Conservation (phyloP, 805 yeast species). For the Saccharomycopsis lassenensis region DNA sequence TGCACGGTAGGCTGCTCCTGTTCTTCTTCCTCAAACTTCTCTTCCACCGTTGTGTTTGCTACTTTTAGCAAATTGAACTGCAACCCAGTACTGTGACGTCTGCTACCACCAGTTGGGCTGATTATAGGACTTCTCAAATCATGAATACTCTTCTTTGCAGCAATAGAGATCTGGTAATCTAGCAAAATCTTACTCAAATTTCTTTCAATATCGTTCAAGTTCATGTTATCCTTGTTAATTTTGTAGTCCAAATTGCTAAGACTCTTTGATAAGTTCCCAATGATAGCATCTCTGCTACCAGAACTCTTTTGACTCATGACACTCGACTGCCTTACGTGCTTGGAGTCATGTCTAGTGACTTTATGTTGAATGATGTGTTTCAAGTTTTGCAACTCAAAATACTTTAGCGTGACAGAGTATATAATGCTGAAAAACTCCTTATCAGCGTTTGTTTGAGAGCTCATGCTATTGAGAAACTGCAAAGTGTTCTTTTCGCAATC, state of each 20-base stretch:
- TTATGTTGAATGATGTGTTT: not conserved
- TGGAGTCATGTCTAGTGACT: not conserved
- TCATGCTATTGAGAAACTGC: not conserved
- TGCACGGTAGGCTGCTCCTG: not conserved
- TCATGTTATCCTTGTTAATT: not conserved
- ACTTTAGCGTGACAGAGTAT: no score
- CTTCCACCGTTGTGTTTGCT: no score
- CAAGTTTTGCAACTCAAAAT: no score
- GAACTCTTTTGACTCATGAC: no score
- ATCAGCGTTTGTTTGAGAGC: no score
- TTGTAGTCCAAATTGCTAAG: not conserved
- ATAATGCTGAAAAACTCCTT: no score
- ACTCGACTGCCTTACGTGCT: no score
- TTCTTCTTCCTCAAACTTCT: constrained; percentile 11
- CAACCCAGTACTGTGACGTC: constrained; percentile 21
- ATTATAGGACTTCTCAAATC: not conserved
- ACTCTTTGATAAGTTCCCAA: constrained; percentile 1
- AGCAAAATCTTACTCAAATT: constrained; percentile 1
- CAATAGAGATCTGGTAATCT: not conserved
- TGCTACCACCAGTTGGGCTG: not conserved
- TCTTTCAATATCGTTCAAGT: constrained; percentile 2
- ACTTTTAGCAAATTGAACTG: constrained; percentile 23
- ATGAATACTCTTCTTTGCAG: not conserved
- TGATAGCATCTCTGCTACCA: no score
- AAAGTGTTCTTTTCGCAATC: constrained; percentile 1